Base-by-base conservation (phyloP, 2,329 filamentous ascomycete genomes). In the Graphilbum fragrans region DNA sequence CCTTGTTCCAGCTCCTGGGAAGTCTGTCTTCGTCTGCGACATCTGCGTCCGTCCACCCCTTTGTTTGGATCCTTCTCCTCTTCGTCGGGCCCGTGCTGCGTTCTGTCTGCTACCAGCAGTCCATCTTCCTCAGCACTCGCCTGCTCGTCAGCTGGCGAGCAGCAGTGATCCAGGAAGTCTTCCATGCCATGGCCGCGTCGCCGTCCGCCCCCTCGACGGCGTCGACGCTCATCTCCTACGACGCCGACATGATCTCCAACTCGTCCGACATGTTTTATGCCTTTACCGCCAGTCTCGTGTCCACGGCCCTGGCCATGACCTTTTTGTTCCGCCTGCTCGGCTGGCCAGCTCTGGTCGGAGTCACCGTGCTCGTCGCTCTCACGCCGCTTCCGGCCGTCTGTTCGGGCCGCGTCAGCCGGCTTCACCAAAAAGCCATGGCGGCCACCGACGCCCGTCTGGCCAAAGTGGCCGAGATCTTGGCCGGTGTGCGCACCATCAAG, bases 401-500 rank as follows among this genome's bases (percentile, higher is more conserved):
- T 5, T 54, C 55, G 2, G 49, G 50, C 18, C 48, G 43, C 32
- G 51, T 58, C 25, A 53, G 52, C n/a, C 48, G 46, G 33, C 51
- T 55, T 5, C 56, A 61, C 39, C 45, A 45, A 12, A 49, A 50
- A 16, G 52, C 55, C 6, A 37, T 61, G 58, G 58, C 50, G 45
- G 42, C 51, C 52, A 94, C 88, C 6, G 88, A 95, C 59, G 86
- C 86, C 52, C 78, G 88, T 42, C 94, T 94, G 47, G 83, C 93
- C 53, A 80, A 85, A 7, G 94, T 88, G 4, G 94, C 94, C 55
- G 88, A 94, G 60, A 82, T 94, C 5, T 67, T 95, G 18, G 85
- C 88, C 54, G 94, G 94, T 51, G 94, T 94, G 48, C 81, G 88
- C 41, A 94, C 94, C 56, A 94, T 94, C 70, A 95, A 95, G 55